Base-by-base conservation (phyloP, 306 rosid species). In the Trichosanthes truncata region DNA sequence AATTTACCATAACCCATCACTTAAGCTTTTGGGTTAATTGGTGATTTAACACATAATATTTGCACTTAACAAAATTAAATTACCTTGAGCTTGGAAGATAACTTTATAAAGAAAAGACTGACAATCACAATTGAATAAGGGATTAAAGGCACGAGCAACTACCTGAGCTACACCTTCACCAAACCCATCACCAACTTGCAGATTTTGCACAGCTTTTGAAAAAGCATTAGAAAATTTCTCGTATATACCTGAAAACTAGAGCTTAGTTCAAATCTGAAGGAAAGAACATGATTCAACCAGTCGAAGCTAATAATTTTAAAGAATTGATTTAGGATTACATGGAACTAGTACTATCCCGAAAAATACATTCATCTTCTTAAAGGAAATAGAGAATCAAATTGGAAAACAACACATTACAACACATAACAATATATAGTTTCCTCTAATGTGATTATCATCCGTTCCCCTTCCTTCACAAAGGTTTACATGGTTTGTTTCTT, bases 171-270 rank as follows among this genome's bases (percentile, higher is more conserved):
- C 99, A 81, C 88, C 99, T 81, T 95, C 97, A 84, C 85, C 72
- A 83, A 95, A 95, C 79, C 99, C 97, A 82, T 93, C 87, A 62
- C 99, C 99, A 89, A 95, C 97, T 89, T 91, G 94, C 89, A 95
- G 78, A 77, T 78, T 85, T 85, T 89, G 87, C 74, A 93, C 97
- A 79, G 94, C 97, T 80, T 91, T 87, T 40, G 86, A 62, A 63
- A 95, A 84, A 48, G 92, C 93, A 81, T 85, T 81, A 63, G 90
- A 89, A 82, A 95, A 95, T 83, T 91, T 93, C 67, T 91, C 97
- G 63, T 95, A 95, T 83, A 93, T 87, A 67, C 96, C 99, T 95
- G 78, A 83, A 81, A 43, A 83, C 41, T 46, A 80, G 75, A 80
- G 46, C 60, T 66, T 74, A n/a, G 52, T 53, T 49, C 74, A 76